Evolutionary conservation across 179 eudicot genomes (phyloP).

Genomic region (Nepenthes alata): DNA sequence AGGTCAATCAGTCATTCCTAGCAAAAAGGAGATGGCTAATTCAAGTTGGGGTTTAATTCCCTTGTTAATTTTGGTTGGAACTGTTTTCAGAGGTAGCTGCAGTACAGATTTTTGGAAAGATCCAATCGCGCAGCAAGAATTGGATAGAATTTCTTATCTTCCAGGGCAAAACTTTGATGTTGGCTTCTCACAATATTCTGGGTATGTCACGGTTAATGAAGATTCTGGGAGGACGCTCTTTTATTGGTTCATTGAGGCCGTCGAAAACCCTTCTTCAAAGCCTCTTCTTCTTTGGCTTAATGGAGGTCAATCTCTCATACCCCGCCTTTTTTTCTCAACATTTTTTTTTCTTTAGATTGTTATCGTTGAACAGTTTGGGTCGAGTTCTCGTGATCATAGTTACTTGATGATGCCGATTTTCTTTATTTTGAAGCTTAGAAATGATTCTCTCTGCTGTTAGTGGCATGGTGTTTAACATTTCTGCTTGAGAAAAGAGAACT

Average conservation of each 20-base stretch:
- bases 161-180: slow-evolving; percentile 74
- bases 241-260: slow-evolving; percentile 83
- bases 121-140: slow-evolving; percentile 32
- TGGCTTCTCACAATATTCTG: slow-evolving; percentile 64
- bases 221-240: slow-evolving; percentile 69
- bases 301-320: slow-evolving; percentile 50
- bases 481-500: too few species aligned
- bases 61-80: slow-evolving; percentile 9
- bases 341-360: neutral
- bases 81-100: slow-evolving; percentile 13
- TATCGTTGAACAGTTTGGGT: neutral
- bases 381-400: too few species aligned
- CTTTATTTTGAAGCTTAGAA: too few species aligned
- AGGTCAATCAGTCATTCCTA: too few species aligned
- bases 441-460: too few species aligned
- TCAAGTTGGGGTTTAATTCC: slow-evolving; percentile 20
- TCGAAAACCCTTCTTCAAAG: slow-evolving; percentile 58
- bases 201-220: slow-evolving; percentile 68
- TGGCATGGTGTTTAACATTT: too few species aligned
- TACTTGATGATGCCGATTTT: too few species aligned
- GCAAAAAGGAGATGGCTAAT: slow-evolving; percentile 17
- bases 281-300: slow-evolving; percentile 93
- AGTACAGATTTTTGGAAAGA: slow-evolving; percentile 13
- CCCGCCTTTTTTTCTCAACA: neutral
- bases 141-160: slow-evolving; percentile 37